A percentile compares a stretch with the other conserved stretches of the same genome.
These are phyloP conservation scores for Helichrysum umbraculigerum DNA, from an alignment of 129 eudicot genomes.

Conservation along the genomic window DNA sequence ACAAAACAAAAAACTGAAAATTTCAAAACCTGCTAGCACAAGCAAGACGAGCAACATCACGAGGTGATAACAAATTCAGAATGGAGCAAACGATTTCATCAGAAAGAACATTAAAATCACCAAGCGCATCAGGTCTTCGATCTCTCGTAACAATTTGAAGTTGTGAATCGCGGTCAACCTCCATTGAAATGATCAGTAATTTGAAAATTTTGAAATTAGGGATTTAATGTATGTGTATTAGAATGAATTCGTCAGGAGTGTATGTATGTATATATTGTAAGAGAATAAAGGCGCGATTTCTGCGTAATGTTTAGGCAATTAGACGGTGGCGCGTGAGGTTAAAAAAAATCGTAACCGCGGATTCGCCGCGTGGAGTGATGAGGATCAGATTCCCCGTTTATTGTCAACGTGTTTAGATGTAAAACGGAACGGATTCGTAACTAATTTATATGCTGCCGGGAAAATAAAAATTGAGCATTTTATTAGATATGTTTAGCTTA, in stretches of 20 bases:
- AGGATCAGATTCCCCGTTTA: constrained; percentile 36
- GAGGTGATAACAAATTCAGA: constrained; percentile 55
- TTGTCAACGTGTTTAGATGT: constrained; percentile 3
- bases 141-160: constrained; percentile 34
- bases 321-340: constrained; percentile 32
- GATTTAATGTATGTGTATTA: constrained; percentile 4
- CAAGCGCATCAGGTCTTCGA: constrained; percentile 75
- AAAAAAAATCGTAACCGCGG: constrained; percentile 25
- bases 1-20: neutral
- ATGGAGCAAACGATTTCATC: constrained; percentile 68
- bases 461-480: too few relatives aligned
- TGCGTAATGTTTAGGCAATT: constrained; percentile 39
- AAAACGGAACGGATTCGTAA: neutral
- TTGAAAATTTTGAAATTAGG: neutral
- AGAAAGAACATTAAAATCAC: constrained; percentile 53
- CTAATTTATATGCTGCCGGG: too few relatives aligned
- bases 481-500: too few relatives aligned
- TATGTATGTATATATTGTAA: constrained; percentile 4
- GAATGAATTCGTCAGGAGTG: neutral
- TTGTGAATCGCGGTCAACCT: constrained; percentile 22
- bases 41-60: constrained; percentile 80
- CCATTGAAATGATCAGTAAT: constrained; percentile 31
- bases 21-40: constrained; percentile 73
- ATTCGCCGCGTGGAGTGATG: constrained; percentile 33
- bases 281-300: constrained; percentile 5